These are phyloP conservation scores for Eimeria maxima DNA, from an alignment of 169 alveolate species.

Conservation along the genomic window DNA sequence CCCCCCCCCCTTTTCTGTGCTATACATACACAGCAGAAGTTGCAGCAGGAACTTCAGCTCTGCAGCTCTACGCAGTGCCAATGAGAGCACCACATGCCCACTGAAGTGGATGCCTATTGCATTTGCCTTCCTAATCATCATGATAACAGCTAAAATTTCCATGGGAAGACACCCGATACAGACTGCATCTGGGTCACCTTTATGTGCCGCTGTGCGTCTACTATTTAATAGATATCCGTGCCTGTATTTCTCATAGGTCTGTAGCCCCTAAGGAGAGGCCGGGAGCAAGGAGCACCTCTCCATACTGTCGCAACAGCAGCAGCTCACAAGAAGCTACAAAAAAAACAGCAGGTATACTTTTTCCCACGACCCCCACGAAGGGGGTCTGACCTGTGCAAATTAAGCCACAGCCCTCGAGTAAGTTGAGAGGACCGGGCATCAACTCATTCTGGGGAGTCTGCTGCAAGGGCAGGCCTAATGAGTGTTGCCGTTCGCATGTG, in stretches of 20 bases:
- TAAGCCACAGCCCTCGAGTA: not conserved
- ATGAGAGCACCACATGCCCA: too few species aligned
- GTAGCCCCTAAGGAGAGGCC: not conserved
- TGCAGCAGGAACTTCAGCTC: not conserved
- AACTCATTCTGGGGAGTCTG: not conserved
- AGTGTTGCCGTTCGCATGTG: not conserved
- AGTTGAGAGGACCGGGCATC: not conserved
- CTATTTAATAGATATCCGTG: not conserved
- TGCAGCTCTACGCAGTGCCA: too few species aligned
- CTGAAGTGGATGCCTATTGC: too few species aligned
- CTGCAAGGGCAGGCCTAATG: not conserved
- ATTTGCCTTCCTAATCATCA: too few species aligned
- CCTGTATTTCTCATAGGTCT: not conserved
- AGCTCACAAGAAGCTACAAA: not conserved
- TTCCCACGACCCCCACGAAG: too few species aligned
- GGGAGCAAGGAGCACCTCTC: not conserved
- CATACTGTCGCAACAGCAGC: slow-evolving; percentile 7
- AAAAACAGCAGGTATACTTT: not conserved
- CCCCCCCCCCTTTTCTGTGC: too few species aligned
- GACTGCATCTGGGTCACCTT: too few species aligned
- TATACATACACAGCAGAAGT: not conserved
- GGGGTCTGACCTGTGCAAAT: too few species aligned
- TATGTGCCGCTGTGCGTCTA: too few species aligned
- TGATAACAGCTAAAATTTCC: too few species aligned
- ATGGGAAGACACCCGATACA: too few species aligned